These are phyloP conservation scores for Trichoderma lentiforme DNA, from an alignment of 2,329 filamentous ascomycete species.

Conservation along the genomic window DNA sequence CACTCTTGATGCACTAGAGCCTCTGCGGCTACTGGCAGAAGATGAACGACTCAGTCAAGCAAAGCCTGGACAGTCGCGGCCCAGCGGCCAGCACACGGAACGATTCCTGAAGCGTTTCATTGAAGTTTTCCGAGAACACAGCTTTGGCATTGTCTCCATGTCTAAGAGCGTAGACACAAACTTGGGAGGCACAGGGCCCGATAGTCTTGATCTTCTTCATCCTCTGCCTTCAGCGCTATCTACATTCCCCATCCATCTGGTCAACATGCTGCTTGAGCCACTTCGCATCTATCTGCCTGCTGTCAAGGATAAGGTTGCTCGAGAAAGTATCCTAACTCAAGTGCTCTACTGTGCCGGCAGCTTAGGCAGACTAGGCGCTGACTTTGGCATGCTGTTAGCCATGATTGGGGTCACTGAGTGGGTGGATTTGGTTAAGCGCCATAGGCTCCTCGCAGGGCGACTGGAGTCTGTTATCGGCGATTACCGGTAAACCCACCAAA, in stretches of 20 bases:
- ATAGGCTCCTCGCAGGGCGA: conserved; percentile 77
- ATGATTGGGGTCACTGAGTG: conserved; percentile 61
- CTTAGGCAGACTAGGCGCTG: conserved; percentile 81
- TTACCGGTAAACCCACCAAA: conserved; percentile 32
- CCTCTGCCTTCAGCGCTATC: conserved; percentile 72
- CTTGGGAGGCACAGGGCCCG: conserved; percentile 23
- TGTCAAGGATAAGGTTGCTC: conserved; percentile 71
- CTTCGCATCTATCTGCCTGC: conserved; percentile 74
- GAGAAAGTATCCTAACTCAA: conserved; percentile 87
- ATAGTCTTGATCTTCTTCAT: conserved; percentile 39
- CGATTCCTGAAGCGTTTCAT: conserved; percentile 92
- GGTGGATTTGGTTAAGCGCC: conserved; percentile 85
- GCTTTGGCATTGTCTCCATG: conserved; percentile 91
- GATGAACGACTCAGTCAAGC: conserved; percentile 63
- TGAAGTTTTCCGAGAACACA: conserved; percentile 96
- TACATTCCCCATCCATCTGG: conserved; percentile 80
- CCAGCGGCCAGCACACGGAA: conserved; percentile 85
- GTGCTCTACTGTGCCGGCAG: conserved; percentile 91
- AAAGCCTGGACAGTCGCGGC: conserved; percentile 48
- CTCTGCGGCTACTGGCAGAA: conserved; percentile 83
- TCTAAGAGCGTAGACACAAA: conserved; percentile 74
- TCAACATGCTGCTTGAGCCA: conserved; percentile 76
- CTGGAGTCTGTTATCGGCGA: conserved; percentile 66
- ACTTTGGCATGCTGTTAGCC: conserved; percentile 87
- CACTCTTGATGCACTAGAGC: conserved; percentile 79